Evolutionary conservation across 2,329 filamentous ascomycete species (phyloP).

Genomic region (Diaporthe humulicola): DNA sequence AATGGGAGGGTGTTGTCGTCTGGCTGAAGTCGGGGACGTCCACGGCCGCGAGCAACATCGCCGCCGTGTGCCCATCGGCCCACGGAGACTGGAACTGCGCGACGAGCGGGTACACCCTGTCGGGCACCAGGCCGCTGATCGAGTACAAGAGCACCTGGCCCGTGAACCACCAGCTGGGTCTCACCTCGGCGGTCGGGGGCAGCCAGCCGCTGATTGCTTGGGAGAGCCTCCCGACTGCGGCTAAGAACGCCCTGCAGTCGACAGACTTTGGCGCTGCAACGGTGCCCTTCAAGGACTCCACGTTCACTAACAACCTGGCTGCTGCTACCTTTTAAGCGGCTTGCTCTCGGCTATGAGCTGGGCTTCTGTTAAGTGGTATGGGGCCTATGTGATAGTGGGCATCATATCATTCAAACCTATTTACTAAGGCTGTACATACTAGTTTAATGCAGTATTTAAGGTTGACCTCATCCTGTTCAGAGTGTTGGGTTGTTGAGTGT

Average conservation of each 20-base stretch:
- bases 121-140: conserved; percentile 45
- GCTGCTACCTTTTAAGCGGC: conserved; percentile 26
- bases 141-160: conserved; percentile 51
- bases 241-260: conserved; percentile 51
- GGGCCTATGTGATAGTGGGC: background rate
- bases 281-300: conserved; percentile 37
- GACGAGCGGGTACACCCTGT: conserved; percentile 31
- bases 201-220: conserved; percentile 57
- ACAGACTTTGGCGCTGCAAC: conserved; percentile 53
- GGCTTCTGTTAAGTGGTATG: background rate
- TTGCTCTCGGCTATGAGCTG: background rate
- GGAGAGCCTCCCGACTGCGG: conserved; percentile 53
- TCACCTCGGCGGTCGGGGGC: conserved; percentile 52
- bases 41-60: conserved; percentile 47
- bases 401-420: background rate
- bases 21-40: conserved; percentile 45
- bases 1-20: conserved; percentile 55
- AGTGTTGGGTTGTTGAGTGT: background rate
- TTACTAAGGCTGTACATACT: background rate
- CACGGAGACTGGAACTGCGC: conserved; percentile 50
- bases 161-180: conserved; percentile 52
- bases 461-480: background rate
- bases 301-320: conserved; percentile 30
- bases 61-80: conserved; percentile 53
- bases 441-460: background rate